Percentiles rank a stretch among this genome's conserved stretches.
Evolutionary conservation across 148 eudicot genomes (phyloP).

Genomic region (Simmondsia chinensis): DNA sequence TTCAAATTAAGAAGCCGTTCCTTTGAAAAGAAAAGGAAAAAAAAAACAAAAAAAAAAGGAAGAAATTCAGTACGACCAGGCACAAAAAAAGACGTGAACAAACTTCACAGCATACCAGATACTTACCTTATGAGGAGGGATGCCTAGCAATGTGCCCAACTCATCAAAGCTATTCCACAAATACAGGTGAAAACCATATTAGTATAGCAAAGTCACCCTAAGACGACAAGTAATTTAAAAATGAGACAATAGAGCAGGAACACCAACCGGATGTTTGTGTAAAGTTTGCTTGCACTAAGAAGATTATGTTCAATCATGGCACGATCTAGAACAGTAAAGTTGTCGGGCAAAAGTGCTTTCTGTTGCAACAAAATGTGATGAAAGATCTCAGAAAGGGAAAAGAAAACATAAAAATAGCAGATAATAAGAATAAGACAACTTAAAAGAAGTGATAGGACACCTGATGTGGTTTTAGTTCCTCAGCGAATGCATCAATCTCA

Average conservation of each 20-base stretch:
- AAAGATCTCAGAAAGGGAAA: not conserved
- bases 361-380: constrained; percentile 20
- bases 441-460: constrained; percentile 16
- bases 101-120: not conserved
- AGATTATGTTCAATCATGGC: constrained; percentile 99
- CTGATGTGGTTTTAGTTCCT: constrained; percentile 97
- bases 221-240: not conserved
- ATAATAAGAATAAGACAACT: not conserved
- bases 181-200: not conserved
- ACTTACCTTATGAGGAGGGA: constrained; percentile 82
- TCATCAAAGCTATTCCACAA: constrained; percentile 65
- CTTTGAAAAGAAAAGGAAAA: too few species aligned
- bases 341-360: constrained; percentile 95
- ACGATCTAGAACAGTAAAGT: constrained; percentile 93
- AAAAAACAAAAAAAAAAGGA: not conserved
- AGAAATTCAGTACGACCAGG: too few species aligned
- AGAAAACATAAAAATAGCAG: not conserved
- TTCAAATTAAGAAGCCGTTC: too few species aligned
- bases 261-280: constrained; percentile 84
- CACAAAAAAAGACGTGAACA: not conserved
- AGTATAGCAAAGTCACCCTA: too few species aligned
- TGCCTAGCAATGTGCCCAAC: constrained; percentile 90
- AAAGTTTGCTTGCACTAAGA: constrained; percentile 94
- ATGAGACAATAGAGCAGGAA: not conserved
- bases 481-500: constrained; percentile 97